Conservation (phyloP, 2,329 filamentous ascomycete genomes). For the Trichoderma citrinoviride region DNA sequence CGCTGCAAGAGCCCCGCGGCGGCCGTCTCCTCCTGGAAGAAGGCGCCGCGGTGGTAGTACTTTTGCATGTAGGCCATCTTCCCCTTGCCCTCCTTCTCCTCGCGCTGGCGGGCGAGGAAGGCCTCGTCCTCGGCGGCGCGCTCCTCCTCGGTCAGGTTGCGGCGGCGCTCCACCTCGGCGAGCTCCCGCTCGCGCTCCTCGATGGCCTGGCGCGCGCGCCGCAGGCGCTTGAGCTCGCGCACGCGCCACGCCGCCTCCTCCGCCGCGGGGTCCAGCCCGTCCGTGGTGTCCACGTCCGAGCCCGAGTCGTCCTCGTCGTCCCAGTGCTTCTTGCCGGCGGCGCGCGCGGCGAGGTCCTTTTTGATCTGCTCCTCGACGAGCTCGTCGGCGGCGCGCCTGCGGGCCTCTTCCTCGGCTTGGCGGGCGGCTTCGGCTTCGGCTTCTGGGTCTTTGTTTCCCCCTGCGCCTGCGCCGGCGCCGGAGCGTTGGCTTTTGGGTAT, state of each 20-base stretch:
- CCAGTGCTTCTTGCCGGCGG: slow-evolving; percentile 80
- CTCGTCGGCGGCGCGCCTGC: slow-evolving; percentile 69
- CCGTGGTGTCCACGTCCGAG: slow-evolving; percentile 82
- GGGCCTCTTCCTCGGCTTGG: slow-evolving; percentile 57
- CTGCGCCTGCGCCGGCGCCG: no score
- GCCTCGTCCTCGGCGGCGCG: slow-evolving; percentile 79
- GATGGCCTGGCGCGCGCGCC: slow-evolving; percentile 80
- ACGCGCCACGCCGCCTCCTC: slow-evolving; percentile 93
- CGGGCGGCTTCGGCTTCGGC: slow-evolving; percentile 38
- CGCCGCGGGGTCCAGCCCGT: slow-evolving; percentile 80
- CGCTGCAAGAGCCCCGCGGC: slow-evolving; percentile 73
- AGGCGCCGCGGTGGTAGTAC: slow-evolving; percentile 95
- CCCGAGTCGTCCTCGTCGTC: slow-evolving; percentile 71
- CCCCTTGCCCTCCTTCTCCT: slow-evolving; percentile 73
- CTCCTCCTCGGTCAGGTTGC: slow-evolving; percentile 83
- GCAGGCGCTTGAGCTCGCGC: slow-evolving; percentile 83
- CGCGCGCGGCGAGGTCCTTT: slow-evolving; percentile 72
- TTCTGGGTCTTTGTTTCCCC: slow-evolving; percentile 31
- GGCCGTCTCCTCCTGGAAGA: slow-evolving; percentile 80
- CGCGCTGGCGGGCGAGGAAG: slow-evolving; percentile 72
- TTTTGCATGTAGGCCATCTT: slow-evolving; percentile 91
- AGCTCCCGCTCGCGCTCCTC: slow-evolving; percentile 80
- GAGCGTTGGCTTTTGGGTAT: slow-evolving; percentile 56
- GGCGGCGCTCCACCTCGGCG: slow-evolving; percentile 83
- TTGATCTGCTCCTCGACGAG: slow-evolving; percentile 87